Evolutionary conservation across 441 rosid species (phyloP).

Genomic region (Isatis lusitanica): DNA sequence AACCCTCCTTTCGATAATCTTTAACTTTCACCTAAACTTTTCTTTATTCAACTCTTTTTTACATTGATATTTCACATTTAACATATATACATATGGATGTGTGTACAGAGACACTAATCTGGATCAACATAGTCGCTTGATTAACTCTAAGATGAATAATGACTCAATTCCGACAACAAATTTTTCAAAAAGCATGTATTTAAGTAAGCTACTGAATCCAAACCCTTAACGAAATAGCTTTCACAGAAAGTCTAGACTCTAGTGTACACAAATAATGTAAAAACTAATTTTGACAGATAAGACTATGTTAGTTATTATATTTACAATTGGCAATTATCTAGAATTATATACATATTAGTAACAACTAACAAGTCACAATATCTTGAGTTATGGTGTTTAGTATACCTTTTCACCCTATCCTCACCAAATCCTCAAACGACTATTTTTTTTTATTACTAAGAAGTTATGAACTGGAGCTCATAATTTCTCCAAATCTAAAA

Average conservation of each 20-base stretch:
- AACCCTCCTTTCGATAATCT: neutral
- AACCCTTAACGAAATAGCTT: neutral
- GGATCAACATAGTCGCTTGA: neutral
- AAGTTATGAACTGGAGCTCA: too few species aligned
- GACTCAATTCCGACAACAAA: neutral
- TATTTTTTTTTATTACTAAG: neutral
- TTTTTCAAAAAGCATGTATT: neutral
- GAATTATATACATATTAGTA: neutral
- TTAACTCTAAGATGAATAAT: neutral
- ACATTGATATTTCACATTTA: neutral
- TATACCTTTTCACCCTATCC: neutral
- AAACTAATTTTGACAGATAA: neutral
- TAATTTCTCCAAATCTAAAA: too few species aligned
- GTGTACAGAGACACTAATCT: neutral
- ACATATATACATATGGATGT: neutral
- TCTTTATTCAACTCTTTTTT: neutral
- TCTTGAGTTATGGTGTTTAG: neutral
- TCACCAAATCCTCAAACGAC: neutral
- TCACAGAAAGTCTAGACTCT: neutral
- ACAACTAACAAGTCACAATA: neutral
- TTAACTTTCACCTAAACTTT: slow-evolving; percentile 11
- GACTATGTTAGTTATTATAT: neutral
- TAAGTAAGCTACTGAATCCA: neutral
- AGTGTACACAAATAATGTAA: neutral
- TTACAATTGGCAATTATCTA: neutral